Evolutionary conservation across 257 asterid species (phyloP), one percentile per base, ranked within the genome.

Genomic region (Solanum sitiens): DNA sequence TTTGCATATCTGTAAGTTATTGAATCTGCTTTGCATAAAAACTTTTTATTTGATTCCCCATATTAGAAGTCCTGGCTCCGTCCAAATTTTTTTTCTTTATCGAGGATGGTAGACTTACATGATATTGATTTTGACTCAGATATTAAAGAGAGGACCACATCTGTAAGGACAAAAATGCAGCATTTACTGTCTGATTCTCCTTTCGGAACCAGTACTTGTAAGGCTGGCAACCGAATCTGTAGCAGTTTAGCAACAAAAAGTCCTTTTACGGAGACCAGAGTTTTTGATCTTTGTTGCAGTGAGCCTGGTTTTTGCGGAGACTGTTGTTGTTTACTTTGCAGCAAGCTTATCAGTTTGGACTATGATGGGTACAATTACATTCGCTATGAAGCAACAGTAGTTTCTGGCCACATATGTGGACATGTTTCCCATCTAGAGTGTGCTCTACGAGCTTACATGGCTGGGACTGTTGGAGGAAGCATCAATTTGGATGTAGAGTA

Each of bases 271-370:
- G 88, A 83, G 86, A 65, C 90, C 89, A 92, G 92, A 94, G 63
- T 86, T 84, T 96, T 98, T 86, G 97, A 95, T 88, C 63, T 90
- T 83, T 96, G 98, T 92, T 96, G 98, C 86, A 80, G 87, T 74
- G 98, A 93, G 83, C 94, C 95, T 56, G 89, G 89, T 76, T 95
- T 94, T 87, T 95, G 98, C 91, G 89, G 95, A 89, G 95, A 93
- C 40, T 96, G 99, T 89, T 94, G 98, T 71, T 96, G 99, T 89
- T 94, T 96, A 71, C 92, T 96, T n/a, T 96, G 99, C 90, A 87
- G 94, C 77, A 91, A 91, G 92, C 89, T 83, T 40, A 88, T 94
- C 15, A 87, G 87, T 83, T 83, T 87, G 44, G 87, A 87, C 30
- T 83, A 79, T 56, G 90, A 87, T 27, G 91, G 91, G 84, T 91